Evolutionary conservation across 495 filamentous ascomycete genomes (phyloP).

Genomic region (Penicillium malachiteum): DNA sequence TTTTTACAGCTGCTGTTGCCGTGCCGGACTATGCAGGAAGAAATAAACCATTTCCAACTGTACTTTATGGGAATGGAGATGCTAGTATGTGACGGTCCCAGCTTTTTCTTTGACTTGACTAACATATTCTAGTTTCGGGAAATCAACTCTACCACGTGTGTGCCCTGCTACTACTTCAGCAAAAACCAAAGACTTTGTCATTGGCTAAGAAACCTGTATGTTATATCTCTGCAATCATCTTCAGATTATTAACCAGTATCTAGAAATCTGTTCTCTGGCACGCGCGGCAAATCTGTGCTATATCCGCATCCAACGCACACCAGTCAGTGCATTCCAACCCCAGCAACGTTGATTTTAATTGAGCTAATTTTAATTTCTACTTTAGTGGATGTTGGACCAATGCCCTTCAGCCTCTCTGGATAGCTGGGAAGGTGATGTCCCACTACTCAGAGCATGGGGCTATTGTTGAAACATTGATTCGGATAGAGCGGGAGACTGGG

Average conservation of each 20-base stretch:
- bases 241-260: not conserved
- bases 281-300: slow-evolving; percentile 46
- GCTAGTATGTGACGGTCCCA: slow-evolving; percentile 28
- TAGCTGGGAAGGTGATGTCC: slow-evolving; percentile 45
- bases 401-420: slow-evolving; percentile 47
- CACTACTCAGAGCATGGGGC: slow-evolving; percentile 44
- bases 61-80: slow-evolving; percentile 40
- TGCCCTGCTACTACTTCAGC: slow-evolving; percentile 38
- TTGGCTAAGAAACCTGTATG: slow-evolving; percentile 24
- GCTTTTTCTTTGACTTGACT: not conserved
- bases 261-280: slow-evolving; percentile 45
- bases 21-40: slow-evolving; percentile 11
- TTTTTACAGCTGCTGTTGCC: slow-evolving; percentile 24
- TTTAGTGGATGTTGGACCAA: slow-evolving; percentile 46
- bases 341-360: not conserved
- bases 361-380: not conserved
- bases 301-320: slow-evolving; percentile 38
- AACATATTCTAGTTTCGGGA: slow-evolving; percentile 27
- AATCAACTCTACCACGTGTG: slow-evolving; percentile 47
- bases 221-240: not conserved
- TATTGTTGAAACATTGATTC: slow-evolving; percentile 35
- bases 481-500: slow-evolving; percentile 43
- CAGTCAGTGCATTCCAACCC: slow-evolving; percentile 19
- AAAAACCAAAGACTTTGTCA: slow-evolving; percentile 31
- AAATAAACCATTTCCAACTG: slow-evolving; percentile 31